A percentile compares a stretch with the other conserved stretches of the same genome.
phyloP scores from a whole-genome alignment of 1,284 basidiomycete species.

The Malassezia equina region DNA sequence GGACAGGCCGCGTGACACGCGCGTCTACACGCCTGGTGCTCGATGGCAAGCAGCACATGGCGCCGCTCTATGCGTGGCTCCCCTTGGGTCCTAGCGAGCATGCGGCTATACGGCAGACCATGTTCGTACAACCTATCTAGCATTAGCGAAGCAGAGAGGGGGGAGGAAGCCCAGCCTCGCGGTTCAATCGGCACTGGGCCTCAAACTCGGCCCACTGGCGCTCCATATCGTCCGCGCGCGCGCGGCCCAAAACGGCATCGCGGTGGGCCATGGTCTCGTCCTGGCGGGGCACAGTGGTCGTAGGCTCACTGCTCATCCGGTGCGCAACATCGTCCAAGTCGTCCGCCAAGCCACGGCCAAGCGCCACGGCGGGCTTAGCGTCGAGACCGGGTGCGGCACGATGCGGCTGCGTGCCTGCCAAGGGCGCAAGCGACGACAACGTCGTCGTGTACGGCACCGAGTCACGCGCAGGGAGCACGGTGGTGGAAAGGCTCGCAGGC shows the following conservation, averaged over 20 bases:
- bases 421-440: neutral
- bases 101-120: neutral
- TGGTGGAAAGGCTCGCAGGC: neutral
- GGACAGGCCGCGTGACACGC: constrained; percentile 12
- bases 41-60: neutral
- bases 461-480: neutral
- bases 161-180: constrained; percentile 1
- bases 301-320: neutral
- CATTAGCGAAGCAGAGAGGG: neutral
- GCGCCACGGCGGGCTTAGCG: neutral
- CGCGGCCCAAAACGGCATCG: neutral
- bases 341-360: neutral
- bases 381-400: neutral
- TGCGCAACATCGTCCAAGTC: neutral
- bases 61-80: constrained; percentile 10
- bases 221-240: neutral
- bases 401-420: neutral
- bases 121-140: neutral
- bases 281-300: neutral
- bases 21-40: constrained; percentile 12
- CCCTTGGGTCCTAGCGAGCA: constrained; percentile 18
- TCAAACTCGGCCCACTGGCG: constrained; percentile 1
- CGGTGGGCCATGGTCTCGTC: neutral
- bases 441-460: neutral
- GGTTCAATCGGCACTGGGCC: neutral